These are phyloP conservation scores for Rhodotorula kratochvilovae DNA, from an alignment of 768 basidiomycete genomes.

Conservation along the genomic window DNA sequence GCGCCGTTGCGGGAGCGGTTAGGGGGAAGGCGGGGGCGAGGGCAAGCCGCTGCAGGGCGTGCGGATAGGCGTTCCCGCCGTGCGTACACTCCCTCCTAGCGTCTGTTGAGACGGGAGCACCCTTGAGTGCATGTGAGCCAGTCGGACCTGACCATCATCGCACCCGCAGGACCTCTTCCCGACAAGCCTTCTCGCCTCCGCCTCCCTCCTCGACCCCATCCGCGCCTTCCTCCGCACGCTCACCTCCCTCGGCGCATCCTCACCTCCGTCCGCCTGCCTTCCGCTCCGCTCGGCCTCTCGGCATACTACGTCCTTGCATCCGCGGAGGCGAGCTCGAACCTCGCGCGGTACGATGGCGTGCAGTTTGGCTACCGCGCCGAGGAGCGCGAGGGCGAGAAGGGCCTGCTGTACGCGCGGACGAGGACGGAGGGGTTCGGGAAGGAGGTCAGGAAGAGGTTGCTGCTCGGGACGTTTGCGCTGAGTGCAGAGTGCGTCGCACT, in stretches of 20 bases:
- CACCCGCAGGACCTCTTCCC: constrained; percentile 68
- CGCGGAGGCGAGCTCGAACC: constrained; percentile 87
- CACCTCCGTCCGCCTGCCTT: constrained; percentile 68
- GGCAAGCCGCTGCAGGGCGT: constrained; percentile 3
- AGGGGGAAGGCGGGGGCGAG: too few relatives aligned
- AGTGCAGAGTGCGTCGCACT: constrained; percentile 70
- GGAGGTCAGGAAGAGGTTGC: constrained; percentile 79
- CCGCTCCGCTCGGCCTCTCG: constrained; percentile 68
- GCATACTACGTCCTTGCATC: constrained; percentile 95
- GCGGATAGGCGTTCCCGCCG: constrained; percentile 27
- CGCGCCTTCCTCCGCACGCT: constrained; percentile 52
- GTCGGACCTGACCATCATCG: neutral
- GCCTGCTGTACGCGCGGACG: constrained; percentile 58
- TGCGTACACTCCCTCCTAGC: neutral
- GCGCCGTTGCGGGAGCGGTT: neutral
- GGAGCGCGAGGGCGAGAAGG: neutral
- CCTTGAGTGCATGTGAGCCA: constrained; percentile 48
- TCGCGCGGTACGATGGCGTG: constrained; percentile 83
- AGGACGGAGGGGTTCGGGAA: constrained; percentile 69
- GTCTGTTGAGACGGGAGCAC: neutral
- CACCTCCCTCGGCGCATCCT: constrained; percentile 60
- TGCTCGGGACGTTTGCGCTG: constrained; percentile 85
- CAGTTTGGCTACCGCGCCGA: constrained; percentile 59
- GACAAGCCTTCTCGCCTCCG: constrained; percentile 52
- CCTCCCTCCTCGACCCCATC: constrained; percentile 46